Conservation (phyloP, 2,329 filamentous ascomycete species). For the Polytolypa hystricis region DNA sequence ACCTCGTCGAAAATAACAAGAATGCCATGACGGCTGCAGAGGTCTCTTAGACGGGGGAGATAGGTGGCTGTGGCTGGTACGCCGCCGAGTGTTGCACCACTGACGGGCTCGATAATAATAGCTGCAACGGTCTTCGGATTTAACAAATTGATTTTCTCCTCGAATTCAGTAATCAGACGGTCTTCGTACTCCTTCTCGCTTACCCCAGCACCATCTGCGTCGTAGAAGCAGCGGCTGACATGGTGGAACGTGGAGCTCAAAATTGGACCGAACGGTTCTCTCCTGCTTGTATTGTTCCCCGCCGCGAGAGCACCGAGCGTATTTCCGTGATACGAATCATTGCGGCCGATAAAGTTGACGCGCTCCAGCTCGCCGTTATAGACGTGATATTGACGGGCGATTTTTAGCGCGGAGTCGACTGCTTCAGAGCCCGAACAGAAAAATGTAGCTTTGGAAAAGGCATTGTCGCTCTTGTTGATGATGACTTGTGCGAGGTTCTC, state of each 20-base stretch:
- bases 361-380: conserved; percentile 30
- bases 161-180: conserved; percentile 1
- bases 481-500: conserved; percentile 32
- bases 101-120: conserved; percentile 1
- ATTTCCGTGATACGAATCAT: conserved; percentile 41
- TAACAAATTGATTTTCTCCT: not conserved
- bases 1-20: conserved; percentile 39
- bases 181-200: conserved; percentile 1
- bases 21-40: conserved; percentile 46
- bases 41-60: conserved; percentile 39
- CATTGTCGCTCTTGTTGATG: conserved; percentile 18
- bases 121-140: conserved; percentile 1
- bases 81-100: conserved; percentile 33
- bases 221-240: conserved; percentile 4
- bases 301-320: conserved; percentile 38
- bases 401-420: conserved; percentile 38
- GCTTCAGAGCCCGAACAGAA: conserved; percentile 26
- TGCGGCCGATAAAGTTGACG: conserved; percentile 33
- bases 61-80: conserved; percentile 44
- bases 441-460: conserved; percentile 14
- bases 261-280: conserved; percentile 23
- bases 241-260: conserved; percentile 10
- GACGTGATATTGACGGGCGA: conserved; percentile 39
- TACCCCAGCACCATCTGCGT: not conserved
- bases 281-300: conserved; percentile 24